Conservation (phyloP, 441 rosid species). For the Hura crepitans region DNA sequence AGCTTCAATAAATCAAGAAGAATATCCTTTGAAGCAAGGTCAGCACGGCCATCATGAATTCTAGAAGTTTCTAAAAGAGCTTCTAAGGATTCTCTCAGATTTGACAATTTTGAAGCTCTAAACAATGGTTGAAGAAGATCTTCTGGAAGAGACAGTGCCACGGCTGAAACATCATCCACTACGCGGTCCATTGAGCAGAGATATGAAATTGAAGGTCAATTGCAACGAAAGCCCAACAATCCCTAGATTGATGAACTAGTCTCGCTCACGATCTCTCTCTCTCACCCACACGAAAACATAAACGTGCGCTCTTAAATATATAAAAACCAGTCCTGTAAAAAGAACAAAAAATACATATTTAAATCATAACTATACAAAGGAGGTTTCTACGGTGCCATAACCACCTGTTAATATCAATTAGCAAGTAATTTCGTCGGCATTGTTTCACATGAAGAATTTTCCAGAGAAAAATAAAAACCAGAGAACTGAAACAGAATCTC, state of each 20-base stretch:
- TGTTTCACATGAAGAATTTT: too few species aligned
- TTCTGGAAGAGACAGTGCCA: conserved; percentile 18
- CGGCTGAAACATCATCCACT: conserved; percentile 7
- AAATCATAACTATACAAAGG: neutral
- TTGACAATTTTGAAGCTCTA: conserved; percentile 35
- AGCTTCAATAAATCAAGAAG: conserved; percentile 45
- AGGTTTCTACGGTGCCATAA: too few species aligned
- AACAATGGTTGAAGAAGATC: conserved; percentile 40
- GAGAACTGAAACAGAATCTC: too few species aligned
- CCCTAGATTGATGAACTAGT: neutral
- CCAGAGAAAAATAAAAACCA: too few species aligned
- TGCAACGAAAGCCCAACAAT: neutral
- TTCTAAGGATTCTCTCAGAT: conserved; percentile 41
- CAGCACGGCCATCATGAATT: conserved; percentile 45
- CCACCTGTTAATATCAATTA: too few species aligned
- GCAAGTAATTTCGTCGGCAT: too few species aligned
- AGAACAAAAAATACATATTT: neutral
- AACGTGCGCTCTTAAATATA: neutral
- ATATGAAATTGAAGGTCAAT: neutral
- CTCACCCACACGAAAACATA: neutral
- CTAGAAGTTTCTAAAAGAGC: conserved; percentile 42
- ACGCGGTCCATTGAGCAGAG: neutral
- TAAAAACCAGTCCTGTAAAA: neutral
- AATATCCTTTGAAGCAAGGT: conserved; percentile 53
- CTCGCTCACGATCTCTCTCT: neutral